A percentile compares a stretch with the other conserved stretches of the same genome.
These are phyloP conservation scores for Anthoceros angustus DNA, from an alignment of 225 moss, liverwort and hornwort genomes.

Conservation along the genomic window DNA sequence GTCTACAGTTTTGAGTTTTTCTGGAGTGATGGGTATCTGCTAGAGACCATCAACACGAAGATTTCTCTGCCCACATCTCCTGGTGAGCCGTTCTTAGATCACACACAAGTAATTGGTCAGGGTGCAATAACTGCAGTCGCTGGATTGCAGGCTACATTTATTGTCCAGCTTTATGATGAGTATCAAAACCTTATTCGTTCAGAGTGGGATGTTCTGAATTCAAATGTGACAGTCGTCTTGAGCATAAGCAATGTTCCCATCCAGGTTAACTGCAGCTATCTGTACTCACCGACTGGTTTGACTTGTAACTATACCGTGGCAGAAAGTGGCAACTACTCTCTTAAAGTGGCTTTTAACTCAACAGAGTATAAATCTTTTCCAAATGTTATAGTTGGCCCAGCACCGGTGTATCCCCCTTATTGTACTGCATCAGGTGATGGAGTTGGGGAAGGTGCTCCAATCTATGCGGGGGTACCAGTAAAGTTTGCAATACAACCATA, in stretches of 20 bases:
- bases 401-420: slow-evolving; percentile 13
- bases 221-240: slow-evolving; percentile 25
- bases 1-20: slow-evolving; percentile 21
- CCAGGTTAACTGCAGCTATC: slow-evolving; percentile 15
- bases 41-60: slow-evolving; percentile 4
- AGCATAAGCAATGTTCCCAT: not conserved
- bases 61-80: slow-evolving; percentile 19
- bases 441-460: slow-evolving; percentile 22
- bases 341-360: slow-evolving; percentile 18
- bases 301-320: slow-evolving; percentile 21
- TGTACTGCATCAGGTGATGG: slow-evolving; percentile 37
- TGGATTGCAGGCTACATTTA: slow-evolving; percentile 14
- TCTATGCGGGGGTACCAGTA: slow-evolving; percentile 21
- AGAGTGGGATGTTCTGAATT: slow-evolving; percentile 18
- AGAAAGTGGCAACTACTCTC: slow-evolving; percentile 17
- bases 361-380: slow-evolving; percentile 5
- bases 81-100: not conserved
- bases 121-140: slow-evolving; percentile 18
- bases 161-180: slow-evolving; percentile 29
- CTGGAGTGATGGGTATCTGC: slow-evolving; percentile 29
- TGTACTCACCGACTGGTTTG: slow-evolving; percentile 17
- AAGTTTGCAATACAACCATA: slow-evolving; percentile 26
- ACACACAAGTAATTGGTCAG: slow-evolving; percentile 20
- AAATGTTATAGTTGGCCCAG: slow-evolving; percentile 14
- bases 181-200: slow-evolving; percentile 30